Base-by-base conservation (phyloP, 75 land plant species). In the Pseudotsuga menziesii region DNA sequence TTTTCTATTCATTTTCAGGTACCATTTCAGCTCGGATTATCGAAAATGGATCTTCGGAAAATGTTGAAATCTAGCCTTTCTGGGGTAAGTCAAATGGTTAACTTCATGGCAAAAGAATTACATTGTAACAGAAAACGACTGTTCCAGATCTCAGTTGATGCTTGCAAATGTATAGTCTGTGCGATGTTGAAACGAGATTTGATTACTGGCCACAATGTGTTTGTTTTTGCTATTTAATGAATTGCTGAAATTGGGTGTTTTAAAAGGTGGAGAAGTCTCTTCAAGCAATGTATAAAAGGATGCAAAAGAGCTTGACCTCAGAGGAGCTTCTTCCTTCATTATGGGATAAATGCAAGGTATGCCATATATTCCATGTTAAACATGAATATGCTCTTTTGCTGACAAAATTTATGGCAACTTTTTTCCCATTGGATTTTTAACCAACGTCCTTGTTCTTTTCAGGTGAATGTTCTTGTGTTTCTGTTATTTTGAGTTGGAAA, bases 281-380 rank as follows among this genome's bases (percentile, higher is more conserved):
- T 48, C 76, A 66, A 78, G 81, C 80, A 4, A 95, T 97, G 98
- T 90, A 91, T 54, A 97, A 87, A 78, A 90, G 80, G 52, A 82
- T 97, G 88, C 96, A 93, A 76, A 97, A 93, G 88, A 90, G 86
- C 63, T 84, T 97, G 25, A 88, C 94, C 23, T 97, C 99, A 19
- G 99, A 97, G 72, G 99, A 97, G 81, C 79, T 97, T 67, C 82
- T 95, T 39, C 99, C 99, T 44, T 89, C 97, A 63, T 84, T 97
- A 58, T 97, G 99, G 99, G 99, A 93, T 39, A 97, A 93, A 77
- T 97, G 96, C 98, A 95, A 95, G 98, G 99, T 93, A 35, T 61
- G 57, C n/a, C 20, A 26, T 26, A 44, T 54, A 48, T 27, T 54
- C 15, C 32, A 56, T 57, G 35, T 75, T 22, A 54, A 11, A 75